A percentile compares a stretch with the other conserved stretches of the same genome.
Conservation (phyloP, 2,329 filamentous ascomycete genomes). For the Sporothrix luriei region DNA sequence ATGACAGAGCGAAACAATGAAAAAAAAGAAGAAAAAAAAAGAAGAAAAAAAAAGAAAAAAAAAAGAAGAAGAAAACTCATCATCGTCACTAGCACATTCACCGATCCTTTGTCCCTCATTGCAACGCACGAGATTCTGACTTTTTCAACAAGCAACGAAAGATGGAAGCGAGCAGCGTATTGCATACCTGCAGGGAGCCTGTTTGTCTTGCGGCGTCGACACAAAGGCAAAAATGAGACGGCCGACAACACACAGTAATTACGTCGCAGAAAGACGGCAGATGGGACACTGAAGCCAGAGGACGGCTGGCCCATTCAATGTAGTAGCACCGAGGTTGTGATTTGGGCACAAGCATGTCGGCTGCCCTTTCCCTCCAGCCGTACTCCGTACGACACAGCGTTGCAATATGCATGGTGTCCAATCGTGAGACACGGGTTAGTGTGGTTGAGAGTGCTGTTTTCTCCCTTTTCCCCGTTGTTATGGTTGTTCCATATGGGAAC, state of each 20-base stretch:
- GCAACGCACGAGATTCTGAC: background rate
- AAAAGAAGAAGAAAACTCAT: background rate
- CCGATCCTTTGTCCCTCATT: background rate
- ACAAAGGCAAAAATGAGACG: conserved; percentile 12
- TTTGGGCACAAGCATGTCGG: background rate
- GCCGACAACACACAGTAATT: background rate
- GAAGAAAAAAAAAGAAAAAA: background rate
- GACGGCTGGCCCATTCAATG: background rate
- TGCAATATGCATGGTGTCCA: conserved; percentile 21
- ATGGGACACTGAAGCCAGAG: background rate
- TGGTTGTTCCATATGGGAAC: background rate
- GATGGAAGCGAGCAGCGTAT: background rate
- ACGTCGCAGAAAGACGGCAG: too few species aligned
- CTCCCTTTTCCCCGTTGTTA: background rate
- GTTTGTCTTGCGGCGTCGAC: conserved; percentile 8
- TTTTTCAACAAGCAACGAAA: background rate
- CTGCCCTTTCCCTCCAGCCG: conserved; percentile 1
- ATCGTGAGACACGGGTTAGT: conserved; percentile 27
- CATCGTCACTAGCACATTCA: background rate
- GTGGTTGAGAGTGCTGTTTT: conserved; percentile 21
- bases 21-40: too few species aligned
- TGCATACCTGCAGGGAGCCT: conserved; percentile 16
- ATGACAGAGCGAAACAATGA: too few species aligned
- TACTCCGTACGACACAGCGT: too few species aligned
- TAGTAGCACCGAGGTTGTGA: conserved; percentile 22